These are phyloP conservation scores for Exophiala phaeomuriformis DNA, from an alignment of 2,329 filamentous ascomycete species.

Conservation along the genomic window DNA sequence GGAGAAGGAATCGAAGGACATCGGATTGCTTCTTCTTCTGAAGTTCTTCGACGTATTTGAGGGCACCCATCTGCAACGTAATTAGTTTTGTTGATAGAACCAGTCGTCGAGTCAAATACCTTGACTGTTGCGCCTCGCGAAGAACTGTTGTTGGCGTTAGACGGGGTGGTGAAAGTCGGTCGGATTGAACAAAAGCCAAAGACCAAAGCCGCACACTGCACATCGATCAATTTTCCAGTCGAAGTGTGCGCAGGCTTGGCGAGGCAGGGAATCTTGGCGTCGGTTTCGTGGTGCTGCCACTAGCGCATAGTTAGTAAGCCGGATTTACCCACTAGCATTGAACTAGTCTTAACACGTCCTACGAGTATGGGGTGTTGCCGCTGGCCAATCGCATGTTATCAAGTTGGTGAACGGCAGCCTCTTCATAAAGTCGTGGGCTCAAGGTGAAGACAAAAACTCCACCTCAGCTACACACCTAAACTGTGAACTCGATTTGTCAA, in stretches of 20 bases:
- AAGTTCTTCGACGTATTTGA: constrained; percentile 99
- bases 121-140: constrained; percentile 23
- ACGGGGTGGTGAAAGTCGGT: neutral
- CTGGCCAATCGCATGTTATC: constrained; percentile 3
- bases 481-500: no score
- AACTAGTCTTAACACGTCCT: no score
- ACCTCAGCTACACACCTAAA: no score
- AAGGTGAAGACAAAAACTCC: no score
- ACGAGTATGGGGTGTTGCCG: neutral
- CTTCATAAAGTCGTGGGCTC: no score
- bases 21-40: constrained; percentile 99
- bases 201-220: neutral
- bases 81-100: constrained; percentile 1
- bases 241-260: constrained; percentile 23
- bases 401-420: neutral
- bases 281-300: neutral
- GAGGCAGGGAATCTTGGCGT: constrained; percentile 14
- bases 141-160: constrained; percentile 7
- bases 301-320: neutral
- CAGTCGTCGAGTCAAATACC: constrained; percentile 4
- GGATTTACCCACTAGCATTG: neutral
- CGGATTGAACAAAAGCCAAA: neutral
- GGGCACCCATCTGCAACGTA: constrained; percentile 80
- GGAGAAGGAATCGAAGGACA: constrained; percentile 99
- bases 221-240: constrained; percentile 6